Percentiles rank a stretch among this genome's conserved stretches.
These are phyloP conservation scores for Sphaerosporella brunnea DNA, from an alignment of 495 filamentous ascomycete species.

Conservation along the genomic window DNA sequence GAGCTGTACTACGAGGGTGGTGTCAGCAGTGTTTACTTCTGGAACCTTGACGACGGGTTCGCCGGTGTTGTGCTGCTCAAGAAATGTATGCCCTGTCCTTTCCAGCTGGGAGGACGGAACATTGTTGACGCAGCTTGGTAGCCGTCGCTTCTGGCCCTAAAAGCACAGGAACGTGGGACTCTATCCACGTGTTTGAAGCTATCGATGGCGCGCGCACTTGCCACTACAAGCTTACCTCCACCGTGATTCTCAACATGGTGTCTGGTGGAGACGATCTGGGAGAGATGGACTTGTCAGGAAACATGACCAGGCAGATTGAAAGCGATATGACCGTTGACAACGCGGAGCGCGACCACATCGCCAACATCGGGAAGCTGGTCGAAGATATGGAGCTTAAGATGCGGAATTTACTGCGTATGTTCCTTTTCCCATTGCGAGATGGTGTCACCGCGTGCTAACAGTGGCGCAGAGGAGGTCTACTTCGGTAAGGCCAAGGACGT, in stretches of 20 bases:
- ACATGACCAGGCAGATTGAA: conserved; percentile 95
- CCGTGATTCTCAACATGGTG: conserved; percentile 79
- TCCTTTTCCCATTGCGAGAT: neutral
- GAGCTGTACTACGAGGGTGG: conserved; percentile 98
- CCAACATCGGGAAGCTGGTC: conserved; percentile 79
- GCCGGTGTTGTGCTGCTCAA: conserved; percentile 89
- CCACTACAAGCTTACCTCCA: conserved; percentile 95
- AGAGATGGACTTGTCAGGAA: conserved; percentile 81
- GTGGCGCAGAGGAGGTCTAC: conserved; percentile 68
- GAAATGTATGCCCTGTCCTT: conserved; percentile 45
- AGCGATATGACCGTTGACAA: conserved; percentile 72
- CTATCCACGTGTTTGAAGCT: conserved; percentile 94
- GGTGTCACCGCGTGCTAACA: conserved; percentile 7
- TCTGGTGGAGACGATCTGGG: conserved; percentile 55
- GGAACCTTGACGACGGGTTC: conserved; percentile 97
- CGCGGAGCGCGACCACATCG: conserved; percentile 51
- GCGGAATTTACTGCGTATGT: conserved; percentile 76
- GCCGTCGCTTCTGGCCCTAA: conserved; percentile 48
- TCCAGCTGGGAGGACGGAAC: neutral
- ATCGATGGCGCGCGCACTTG: conserved; percentile 66
- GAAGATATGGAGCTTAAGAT: conserved; percentile 99
- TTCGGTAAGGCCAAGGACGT: conserved; percentile 99
- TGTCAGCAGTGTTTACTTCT: conserved; percentile 88
- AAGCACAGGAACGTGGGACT: conserved; percentile 81
- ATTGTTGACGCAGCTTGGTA: conserved; percentile 15